Conservation (phyloP, 1,139 yeast genomes). For the Suhomyces bolitotheri region DNA sequence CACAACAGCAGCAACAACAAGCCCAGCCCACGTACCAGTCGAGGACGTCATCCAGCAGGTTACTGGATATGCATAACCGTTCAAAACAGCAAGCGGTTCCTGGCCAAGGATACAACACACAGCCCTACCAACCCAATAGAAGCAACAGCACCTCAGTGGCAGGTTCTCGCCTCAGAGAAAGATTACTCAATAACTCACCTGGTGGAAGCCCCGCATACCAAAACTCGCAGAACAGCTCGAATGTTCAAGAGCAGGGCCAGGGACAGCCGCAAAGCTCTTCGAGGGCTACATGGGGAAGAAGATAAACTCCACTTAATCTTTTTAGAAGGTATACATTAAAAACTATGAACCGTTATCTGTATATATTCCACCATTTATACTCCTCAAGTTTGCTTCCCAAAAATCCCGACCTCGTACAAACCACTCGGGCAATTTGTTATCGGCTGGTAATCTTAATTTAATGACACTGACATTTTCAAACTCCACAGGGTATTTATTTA, state of each 20-base stretch:
- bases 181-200: constrained; percentile 32
- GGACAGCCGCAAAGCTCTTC: too few relatives aligned
- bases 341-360: neutral
- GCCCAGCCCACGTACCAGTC: constrained; percentile 2
- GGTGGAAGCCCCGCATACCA: constrained; percentile 13
- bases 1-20: constrained; percentile 1
- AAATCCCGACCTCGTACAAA: constrained; percentile 58
- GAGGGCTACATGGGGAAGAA: constrained; percentile 34
- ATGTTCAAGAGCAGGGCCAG: neutral
- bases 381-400: constrained; percentile 48
- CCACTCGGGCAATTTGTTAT: constrained; percentile 69
- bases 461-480: constrained; percentile 42
- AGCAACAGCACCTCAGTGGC: constrained; percentile 29
- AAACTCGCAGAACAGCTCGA: constrained; percentile 5
- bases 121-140: constrained; percentile 25
- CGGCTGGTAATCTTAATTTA: constrained; percentile 59
- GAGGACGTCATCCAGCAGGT: constrained; percentile 30
- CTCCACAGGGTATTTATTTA: constrained; percentile 29
- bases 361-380: constrained; percentile 9
- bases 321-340: neutral
- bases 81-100: constrained; percentile 46
- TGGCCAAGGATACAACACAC: constrained; percentile 34
- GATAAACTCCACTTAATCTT: constrained; percentile 1
- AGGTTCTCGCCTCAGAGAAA: constrained; percentile 39
- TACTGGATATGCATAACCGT: constrained; percentile 46